phyloP scores from a whole-genome alignment of 257 asterid genomes.

The Lantana camara region DNA sequence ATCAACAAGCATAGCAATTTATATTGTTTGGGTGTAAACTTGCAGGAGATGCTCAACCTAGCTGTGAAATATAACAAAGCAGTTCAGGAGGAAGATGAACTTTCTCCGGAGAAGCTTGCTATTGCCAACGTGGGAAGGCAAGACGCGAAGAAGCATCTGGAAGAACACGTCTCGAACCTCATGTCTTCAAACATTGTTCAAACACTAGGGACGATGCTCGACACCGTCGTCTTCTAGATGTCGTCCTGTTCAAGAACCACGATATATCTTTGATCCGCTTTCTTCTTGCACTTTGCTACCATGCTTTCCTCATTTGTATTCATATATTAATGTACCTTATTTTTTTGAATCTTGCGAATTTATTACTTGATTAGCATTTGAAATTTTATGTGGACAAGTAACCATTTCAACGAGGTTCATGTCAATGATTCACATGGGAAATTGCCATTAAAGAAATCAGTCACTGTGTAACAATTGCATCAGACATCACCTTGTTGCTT shows the following conservation, averaged over 20 bases:
- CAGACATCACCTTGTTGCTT: too few relatives aligned
- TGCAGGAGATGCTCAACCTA: conserved; percentile 78
- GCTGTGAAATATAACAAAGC: conserved; percentile 79
- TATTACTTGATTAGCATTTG: neutral
- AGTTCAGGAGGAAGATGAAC: conserved; percentile 89
- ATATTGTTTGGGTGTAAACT: conserved; percentile 8
- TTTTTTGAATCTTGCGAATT: neutral
- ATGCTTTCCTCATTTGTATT: neutral
- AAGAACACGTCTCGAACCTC: conserved; percentile 70
- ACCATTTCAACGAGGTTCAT: neutral
- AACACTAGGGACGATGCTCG: conserved; percentile 79
- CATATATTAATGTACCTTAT: neutral
- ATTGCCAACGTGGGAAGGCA: conserved; percentile 88
- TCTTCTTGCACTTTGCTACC: neutral
- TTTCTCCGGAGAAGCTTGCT: conserved; percentile 78
- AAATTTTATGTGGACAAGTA: neutral
- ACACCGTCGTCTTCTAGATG: conserved; percentile 65
- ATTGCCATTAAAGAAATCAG: too few relatives aligned
- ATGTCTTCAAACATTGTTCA: conserved; percentile 79
- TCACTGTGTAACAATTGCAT: too few relatives aligned
- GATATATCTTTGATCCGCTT: neutral
- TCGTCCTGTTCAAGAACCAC: neutral
- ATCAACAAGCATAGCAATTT: conserved; percentile 4
- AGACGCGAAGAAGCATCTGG: conserved; percentile 83
- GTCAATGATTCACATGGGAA: neutral